Evolutionary conservation across 371 early-diverging fungal species (phyloP).

Genomic region (Mortierella sp.): DNA sequence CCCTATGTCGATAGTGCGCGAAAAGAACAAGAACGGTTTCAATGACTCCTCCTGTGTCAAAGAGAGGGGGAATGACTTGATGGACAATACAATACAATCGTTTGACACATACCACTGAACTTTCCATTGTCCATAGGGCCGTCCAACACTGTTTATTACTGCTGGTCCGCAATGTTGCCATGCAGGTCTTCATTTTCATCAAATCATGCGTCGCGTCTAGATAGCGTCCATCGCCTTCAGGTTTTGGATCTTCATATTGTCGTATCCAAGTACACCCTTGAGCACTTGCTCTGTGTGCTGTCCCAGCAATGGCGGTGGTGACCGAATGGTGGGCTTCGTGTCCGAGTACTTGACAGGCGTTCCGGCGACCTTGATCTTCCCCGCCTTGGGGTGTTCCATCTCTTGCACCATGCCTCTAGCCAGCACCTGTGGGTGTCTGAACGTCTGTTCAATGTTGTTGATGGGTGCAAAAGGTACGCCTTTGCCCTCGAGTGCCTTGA

Average conservation of each 20-base stretch:
- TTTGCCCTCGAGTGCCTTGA: constrained; percentile 68
- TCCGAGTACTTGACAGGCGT: constrained; percentile 85
- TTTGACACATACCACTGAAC: no score
- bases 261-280: constrained; percentile 66
- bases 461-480: constrained; percentile 90
- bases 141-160: no score
- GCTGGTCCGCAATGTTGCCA: no score
- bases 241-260: constrained; percentile 48
- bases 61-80: no score
- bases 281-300: constrained; percentile 87
- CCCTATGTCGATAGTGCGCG: no score
- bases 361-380: constrained; percentile 80
- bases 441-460: constrained; percentile 86
- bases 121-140: no score
- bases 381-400: constrained; percentile 85
- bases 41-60: no score
- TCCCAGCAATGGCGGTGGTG: constrained; percentile 89
- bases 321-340: constrained; percentile 70
- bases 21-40: no score
- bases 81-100: no score
- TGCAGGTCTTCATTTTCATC: not conserved
- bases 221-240: constrained; percentile 22
- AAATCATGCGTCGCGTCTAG: not conserved
- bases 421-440: constrained; percentile 86
- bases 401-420: constrained; percentile 82